These are phyloP conservation scores for Rhizopus arrhizus DNA, from an alignment of 371 early-diverging fungal genomes.

Conservation along the genomic window DNA sequence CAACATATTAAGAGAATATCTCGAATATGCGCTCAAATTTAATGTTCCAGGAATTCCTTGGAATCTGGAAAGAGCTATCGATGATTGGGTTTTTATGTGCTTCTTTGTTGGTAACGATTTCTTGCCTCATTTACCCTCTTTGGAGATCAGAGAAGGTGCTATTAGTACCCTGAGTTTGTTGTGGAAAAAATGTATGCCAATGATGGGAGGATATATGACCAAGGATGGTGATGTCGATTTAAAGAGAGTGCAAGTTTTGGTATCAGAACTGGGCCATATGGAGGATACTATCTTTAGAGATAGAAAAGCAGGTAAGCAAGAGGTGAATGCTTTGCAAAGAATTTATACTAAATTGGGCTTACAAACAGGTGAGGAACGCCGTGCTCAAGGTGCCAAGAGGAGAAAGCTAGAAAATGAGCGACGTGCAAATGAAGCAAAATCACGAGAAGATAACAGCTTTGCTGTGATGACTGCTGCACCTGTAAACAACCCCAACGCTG, in stretches of 20 bases:
- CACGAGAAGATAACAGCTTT: constrained; percentile 33
- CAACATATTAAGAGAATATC: constrained; percentile 89
- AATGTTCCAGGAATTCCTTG: constrained; percentile 68
- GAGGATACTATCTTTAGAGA: constrained; percentile 87
- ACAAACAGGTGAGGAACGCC: constrained; percentile 41
- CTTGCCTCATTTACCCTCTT: constrained; percentile 96
- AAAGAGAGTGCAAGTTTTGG: constrained; percentile 72
- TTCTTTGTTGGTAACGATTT: constrained; percentile 99
- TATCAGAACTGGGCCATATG: constrained; percentile 79
- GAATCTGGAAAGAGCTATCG: constrained; percentile 92
- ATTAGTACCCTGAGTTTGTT: constrained; percentile 87
- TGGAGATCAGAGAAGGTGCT: constrained; percentile 98
- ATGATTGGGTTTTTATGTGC: constrained; percentile 99
- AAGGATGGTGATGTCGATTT: constrained; percentile 84
- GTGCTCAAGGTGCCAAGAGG: constrained; percentile 41
- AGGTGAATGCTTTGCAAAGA: background rate
- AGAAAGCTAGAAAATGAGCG: constrained; percentile 50
- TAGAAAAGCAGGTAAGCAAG: constrained; percentile 67
- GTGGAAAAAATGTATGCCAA: constrained; percentile 79
- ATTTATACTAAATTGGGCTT: background rate
- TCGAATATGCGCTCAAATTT: constrained; percentile 81
- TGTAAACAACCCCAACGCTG: constrained; percentile 34
- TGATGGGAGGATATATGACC: constrained; percentile 87
- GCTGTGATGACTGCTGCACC: constrained; percentile 47
- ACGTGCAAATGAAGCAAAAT: constrained; percentile 38